Conservation (phyloP, 768 basidiomycete species). For the Collybiopsis luxurians region DNA sequence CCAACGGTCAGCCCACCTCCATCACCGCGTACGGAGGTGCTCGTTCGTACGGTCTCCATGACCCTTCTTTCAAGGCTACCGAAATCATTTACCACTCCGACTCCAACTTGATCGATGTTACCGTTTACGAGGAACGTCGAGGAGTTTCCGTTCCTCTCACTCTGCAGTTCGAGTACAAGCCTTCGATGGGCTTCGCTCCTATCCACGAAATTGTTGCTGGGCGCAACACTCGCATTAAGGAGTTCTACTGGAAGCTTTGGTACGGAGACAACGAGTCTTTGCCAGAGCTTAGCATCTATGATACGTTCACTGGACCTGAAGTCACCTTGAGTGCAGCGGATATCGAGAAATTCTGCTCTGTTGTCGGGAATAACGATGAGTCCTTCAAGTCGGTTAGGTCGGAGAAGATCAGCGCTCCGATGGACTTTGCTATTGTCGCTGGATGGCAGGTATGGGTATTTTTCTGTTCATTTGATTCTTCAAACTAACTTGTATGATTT, state of each 20-base stretch:
- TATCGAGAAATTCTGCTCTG: conserved; percentile 86
- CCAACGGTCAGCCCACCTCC: conserved; percentile 47
- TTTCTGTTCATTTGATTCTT: neutral
- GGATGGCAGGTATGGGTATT: conserved; percentile 85
- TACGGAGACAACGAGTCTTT: conserved; percentile 83
- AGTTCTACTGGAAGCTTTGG: conserved; percentile 99
- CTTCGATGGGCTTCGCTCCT: conserved; percentile 84
- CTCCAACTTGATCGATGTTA: conserved; percentile 61
- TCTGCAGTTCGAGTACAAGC: conserved; percentile 84
- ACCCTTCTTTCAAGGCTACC: conserved; percentile 77
- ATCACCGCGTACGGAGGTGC: conserved; percentile 74
- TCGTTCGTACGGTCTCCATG: conserved; percentile 76
- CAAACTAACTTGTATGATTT: conserved; percentile 5
- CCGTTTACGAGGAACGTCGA: conserved; percentile 80
- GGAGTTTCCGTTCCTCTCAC: conserved; percentile 74
- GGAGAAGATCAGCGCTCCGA: conserved; percentile 78
- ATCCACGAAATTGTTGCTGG: conserved; percentile 86
- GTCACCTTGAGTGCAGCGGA: conserved; percentile 74
- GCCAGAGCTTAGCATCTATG: conserved; percentile 75
- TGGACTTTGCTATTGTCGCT: conserved; percentile 98
- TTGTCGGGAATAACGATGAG: conserved; percentile 92
- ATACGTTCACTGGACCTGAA: conserved; percentile 84
- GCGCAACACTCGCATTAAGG: conserved; percentile 89
- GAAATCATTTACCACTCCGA: conserved; percentile 60
- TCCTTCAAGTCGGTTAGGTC: conserved; percentile 80